These are phyloP conservation scores for Calendula officinalis DNA, from an alignment of 129 eudicot genomes.

Conservation along the genomic window DNA sequence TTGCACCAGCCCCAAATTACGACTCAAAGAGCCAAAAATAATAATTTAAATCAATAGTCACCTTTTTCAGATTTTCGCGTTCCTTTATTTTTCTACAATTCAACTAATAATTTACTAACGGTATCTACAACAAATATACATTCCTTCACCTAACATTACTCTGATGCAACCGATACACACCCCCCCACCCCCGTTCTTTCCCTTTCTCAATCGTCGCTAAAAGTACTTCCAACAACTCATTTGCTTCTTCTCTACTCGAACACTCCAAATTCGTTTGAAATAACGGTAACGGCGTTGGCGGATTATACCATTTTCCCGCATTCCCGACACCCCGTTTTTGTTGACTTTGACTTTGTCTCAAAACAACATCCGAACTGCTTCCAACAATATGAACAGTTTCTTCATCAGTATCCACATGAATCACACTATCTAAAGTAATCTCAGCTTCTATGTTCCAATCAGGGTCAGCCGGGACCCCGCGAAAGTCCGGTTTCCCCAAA, in stretches of 20 bases:
- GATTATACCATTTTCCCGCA: conserved; percentile 43
- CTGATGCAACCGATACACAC: conserved; percentile 66
- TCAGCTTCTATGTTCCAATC: conserved; percentile 71
- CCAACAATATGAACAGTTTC: conserved; percentile 89
- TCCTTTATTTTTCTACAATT: too few relatives aligned
- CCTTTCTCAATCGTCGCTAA: conserved; percentile 62
- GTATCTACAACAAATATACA: conserved; percentile 13
- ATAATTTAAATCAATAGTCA: too few relatives aligned
- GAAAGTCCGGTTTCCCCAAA: conserved; percentile 56
- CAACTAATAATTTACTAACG: too few relatives aligned
- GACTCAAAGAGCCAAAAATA: too few relatives aligned
- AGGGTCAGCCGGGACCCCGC: conserved; percentile 77
- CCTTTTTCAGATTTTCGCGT: too few relatives aligned
- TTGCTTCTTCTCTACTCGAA: conserved; percentile 52
- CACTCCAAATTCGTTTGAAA: conserved; percentile 72
- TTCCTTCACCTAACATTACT: conserved; percentile 48
- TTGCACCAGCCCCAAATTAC: too few relatives aligned
- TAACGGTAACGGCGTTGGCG: conserved; percentile 55
- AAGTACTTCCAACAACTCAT: conserved; percentile 51
- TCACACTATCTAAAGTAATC: conserved; percentile 75
- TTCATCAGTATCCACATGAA: conserved; percentile 69
- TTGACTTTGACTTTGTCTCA: conserved; percentile 38
- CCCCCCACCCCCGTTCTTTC: conserved; percentile 70
- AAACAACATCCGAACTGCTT: conserved; percentile 57
- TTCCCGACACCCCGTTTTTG: conserved; percentile 38